These are phyloP conservation scores for Botrytis fragariae DNA, from an alignment of 2,329 filamentous ascomycete genomes.

Conservation along the genomic window DNA sequence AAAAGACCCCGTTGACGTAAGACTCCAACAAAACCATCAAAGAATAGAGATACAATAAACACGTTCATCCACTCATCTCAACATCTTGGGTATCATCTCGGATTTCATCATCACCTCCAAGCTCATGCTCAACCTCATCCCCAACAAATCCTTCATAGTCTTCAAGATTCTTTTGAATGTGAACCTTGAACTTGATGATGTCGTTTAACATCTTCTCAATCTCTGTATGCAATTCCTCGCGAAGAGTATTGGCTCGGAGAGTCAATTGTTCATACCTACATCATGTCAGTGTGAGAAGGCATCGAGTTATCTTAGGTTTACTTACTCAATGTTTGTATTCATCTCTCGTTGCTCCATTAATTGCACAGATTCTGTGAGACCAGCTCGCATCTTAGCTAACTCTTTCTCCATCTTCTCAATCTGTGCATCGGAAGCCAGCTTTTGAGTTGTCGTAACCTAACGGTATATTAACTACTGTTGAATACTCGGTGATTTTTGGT, in stretches of 20 bases:
- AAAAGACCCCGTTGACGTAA: background rate
- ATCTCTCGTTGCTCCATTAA: slow-evolving; percentile 93
- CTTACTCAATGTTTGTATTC: slow-evolving; percentile 91
- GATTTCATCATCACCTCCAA: slow-evolving; percentile 59
- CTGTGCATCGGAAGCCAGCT: slow-evolving; percentile 83
- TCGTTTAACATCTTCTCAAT: slow-evolving; percentile 96
- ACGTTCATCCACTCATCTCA: slow-evolving; percentile 41
- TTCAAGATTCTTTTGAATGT: slow-evolving; percentile 87
- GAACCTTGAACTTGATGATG: slow-evolving; percentile 97
- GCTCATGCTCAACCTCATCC: slow-evolving; percentile 85
- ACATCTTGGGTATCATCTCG: slow-evolving; percentile 53
- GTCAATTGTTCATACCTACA: slow-evolving; percentile 84
- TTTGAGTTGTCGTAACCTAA: slow-evolving; percentile 71
- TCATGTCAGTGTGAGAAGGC: slow-evolving; percentile 24
- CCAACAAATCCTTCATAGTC: slow-evolving; percentile 93
- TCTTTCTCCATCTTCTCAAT: slow-evolving; percentile 99
- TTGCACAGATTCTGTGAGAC: slow-evolving; percentile 81
- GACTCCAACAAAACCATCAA: slow-evolving; percentile 4
- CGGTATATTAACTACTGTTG: slow-evolving; percentile 21
- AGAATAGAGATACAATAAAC: background rate
- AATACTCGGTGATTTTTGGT: background rate
- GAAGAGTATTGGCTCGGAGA: slow-evolving; percentile 75
- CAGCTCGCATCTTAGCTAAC: slow-evolving; percentile 85
- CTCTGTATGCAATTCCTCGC: slow-evolving; percentile 97
- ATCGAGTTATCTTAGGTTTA: background rate